Conservation (phyloP, 75 land plant species). For the Pinus albicaulis region DNA sequence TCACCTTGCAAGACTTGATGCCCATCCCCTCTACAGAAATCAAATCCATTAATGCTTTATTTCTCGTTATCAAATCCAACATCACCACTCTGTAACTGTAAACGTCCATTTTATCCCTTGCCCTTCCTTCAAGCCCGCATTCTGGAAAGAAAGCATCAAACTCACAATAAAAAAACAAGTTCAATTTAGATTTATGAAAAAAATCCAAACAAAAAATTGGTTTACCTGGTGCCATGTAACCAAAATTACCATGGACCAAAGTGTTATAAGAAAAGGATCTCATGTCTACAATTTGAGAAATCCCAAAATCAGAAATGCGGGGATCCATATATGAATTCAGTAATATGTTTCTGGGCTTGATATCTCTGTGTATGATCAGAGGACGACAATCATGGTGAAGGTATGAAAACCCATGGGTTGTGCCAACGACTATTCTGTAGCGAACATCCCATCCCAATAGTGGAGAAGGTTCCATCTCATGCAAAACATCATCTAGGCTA, state of each 20-base stretch:
- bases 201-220: neutral
- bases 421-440: slow-evolving; percentile 57
- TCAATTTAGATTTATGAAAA: no score
- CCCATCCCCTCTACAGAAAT: slow-evolving; percentile 37
- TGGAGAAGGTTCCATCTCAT: slow-evolving; percentile 19
- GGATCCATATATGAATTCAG: slow-evolving; percentile 39
- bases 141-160: slow-evolving; percentile 13
- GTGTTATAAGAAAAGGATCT: slow-evolving; percentile 15
- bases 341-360: slow-evolving; percentile 67
- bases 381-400: slow-evolving; percentile 67
- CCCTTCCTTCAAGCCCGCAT: slow-evolving; percentile 36
- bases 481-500: slow-evolving; percentile 64
- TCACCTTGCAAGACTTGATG: slow-evolving; percentile 1
- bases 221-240: slow-evolving; percentile 77
- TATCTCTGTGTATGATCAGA: slow-evolving; percentile 63
- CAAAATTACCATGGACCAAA: slow-evolving; percentile 43
- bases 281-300: slow-evolving; percentile 37
- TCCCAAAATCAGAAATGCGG: slow-evolving; percentile 54
- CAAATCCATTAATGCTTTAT: slow-evolving; percentile 38
- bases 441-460: slow-evolving; percentile 45
- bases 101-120: slow-evolving; percentile 58
- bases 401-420: slow-evolving; percentile 62
- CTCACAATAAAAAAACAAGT: no score
- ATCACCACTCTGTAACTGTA: slow-evolving; percentile 71
- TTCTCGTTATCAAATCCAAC: slow-evolving; percentile 66